These are phyloP conservation scores for Ceratocystiopsis sp. DNA, from an alignment of 2,329 filamentous ascomycete species.

Conservation along the genomic window DNA sequence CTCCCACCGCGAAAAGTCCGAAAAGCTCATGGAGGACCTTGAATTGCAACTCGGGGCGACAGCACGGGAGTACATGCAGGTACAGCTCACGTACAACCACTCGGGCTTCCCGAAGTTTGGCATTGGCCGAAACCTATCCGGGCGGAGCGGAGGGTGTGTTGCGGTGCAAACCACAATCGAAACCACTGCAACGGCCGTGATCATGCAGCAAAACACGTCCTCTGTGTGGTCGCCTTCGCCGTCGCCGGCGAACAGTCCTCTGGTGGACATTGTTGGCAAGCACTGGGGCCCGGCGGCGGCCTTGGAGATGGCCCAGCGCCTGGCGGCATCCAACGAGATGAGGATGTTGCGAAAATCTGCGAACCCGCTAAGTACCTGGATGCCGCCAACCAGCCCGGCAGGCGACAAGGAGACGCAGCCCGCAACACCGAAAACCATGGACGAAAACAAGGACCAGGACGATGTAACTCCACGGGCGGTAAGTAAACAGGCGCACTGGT, in stretches of 20 bases:
- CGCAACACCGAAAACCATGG: not conserved
- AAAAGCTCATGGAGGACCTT: constrained; percentile 40
- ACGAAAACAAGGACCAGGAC: constrained; percentile 1
- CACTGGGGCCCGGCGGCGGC: constrained; percentile 32
- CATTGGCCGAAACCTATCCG: constrained; percentile 1
- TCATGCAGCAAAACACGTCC: constrained; percentile 28
- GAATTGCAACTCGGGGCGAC: constrained; percentile 36
- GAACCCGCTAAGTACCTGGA: not conserved
- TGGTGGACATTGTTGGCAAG: constrained; percentile 27
- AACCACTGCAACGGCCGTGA: constrained; percentile 32
- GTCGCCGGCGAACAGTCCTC: constrained; percentile 17
- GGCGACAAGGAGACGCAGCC: not conserved
- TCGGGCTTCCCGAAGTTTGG: constrained; percentile 30
- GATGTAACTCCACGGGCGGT: constrained; percentile 6
- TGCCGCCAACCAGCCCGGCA: not conserved
- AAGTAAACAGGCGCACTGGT: not conserved
- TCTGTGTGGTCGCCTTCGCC: constrained; percentile 35
- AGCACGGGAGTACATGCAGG: constrained; percentile 30
- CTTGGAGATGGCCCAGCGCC: constrained; percentile 21
- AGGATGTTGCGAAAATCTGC: constrained; percentile 1
- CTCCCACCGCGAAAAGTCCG: constrained; percentile 23
- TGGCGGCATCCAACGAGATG: constrained; percentile 5
- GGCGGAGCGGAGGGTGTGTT: constrained; percentile 16
- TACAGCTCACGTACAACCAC: constrained; percentile 37
- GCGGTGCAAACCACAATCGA: constrained; percentile 30